Evolutionary conservation across 108 stramenopile genomes (phyloP), one percentile per base, ranked within the genome.

Genomic region (Cyclotella distinguenda): DNA sequence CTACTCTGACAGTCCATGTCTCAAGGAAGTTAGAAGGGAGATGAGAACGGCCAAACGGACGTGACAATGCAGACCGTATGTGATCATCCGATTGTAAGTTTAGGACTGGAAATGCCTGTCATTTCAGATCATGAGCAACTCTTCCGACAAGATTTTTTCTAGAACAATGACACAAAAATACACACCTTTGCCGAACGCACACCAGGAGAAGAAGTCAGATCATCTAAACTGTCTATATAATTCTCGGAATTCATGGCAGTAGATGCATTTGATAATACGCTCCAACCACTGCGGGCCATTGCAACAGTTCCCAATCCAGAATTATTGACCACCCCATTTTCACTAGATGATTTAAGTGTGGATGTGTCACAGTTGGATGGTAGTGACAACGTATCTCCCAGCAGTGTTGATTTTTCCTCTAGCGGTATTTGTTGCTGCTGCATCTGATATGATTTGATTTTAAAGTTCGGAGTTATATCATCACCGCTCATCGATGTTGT

Each of bases 241-340:
- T 64, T 16, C 12, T 55, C 62, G 12, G 70, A 64, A 64, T 72
- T 64, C 70, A 72, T 72, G 54, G 70, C 70, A 27, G 52, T 62
- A 4, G 57, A 59, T 45, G 53, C 70, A 57, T 63, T 64, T 18
- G 70, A 72, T 13, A 47, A 23, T 26, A 72, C 30, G 31, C 70
- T 72, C 70, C 70, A 72, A 33, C 70, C 70, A 49, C 53, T 62
- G 18, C 70, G 54, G 2, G 54, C 33, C 35, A 63, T 57, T 10
- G 61, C 39, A 8, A 72, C 35, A 5, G 58, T 2, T 18, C 40
- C 42, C 15, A 31, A 28, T 11, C 12, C 8, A 31, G 31, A 21
- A 32, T 28, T 53, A 48, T 22, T 48, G 18, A 9, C 21, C 3
- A 22, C 25, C 25, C 1, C 46, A 10, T 19, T 48, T n/a, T n/a